Evolutionary conservation across 257 asterid species (phyloP), one percentile per base, ranked within the genome.

Genomic region (Nemophila menziesii): DNA sequence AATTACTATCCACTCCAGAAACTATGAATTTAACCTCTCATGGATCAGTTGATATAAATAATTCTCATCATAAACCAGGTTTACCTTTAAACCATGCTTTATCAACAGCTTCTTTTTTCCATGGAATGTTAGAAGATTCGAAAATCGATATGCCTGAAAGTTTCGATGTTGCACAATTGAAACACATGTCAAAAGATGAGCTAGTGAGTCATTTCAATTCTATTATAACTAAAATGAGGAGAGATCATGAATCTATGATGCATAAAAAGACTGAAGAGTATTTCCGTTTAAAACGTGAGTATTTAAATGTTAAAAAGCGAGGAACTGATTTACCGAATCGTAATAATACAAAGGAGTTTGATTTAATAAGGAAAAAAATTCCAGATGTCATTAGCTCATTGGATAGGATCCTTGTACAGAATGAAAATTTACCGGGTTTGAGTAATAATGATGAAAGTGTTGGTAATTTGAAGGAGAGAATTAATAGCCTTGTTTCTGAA

Each of bases 201-300:
- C 37, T 89, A 63, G 95, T 89, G 22, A 44, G 19, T 49, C 56
- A 78, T 60, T 89, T 84, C 49, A 81, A 74, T 49, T 16, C 23
- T 26, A 72, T 64, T 41, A 78, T 84, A 47, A 66, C 75, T 37
- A 61, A 68, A 69, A 62, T 76, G 60, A 85, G 53, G 66, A 89
- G 98, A 66, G 79, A 77, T 18, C 85, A 89, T 45, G 98, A 89
- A 62, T 70, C 82, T 34, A 71, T 63, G 46, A 47, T 78, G 58
- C 79, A 67, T 5, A 51, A 59, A 68, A 58, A 55, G 71, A 79
- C 94, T 5, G 98, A 84, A 45, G 71, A 70, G 13, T 73, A 48
- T 52, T 89, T 66, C 46, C 36, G 65, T 48, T 67, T 80, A 15
- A 89, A 68, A 57, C 75, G 94, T 22, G 93, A 80, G 22, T 68